Evolutionary conservation across 176 grass and related monocot species (phyloP).

Genomic region (Eremochloa ophiuroides): DNA sequence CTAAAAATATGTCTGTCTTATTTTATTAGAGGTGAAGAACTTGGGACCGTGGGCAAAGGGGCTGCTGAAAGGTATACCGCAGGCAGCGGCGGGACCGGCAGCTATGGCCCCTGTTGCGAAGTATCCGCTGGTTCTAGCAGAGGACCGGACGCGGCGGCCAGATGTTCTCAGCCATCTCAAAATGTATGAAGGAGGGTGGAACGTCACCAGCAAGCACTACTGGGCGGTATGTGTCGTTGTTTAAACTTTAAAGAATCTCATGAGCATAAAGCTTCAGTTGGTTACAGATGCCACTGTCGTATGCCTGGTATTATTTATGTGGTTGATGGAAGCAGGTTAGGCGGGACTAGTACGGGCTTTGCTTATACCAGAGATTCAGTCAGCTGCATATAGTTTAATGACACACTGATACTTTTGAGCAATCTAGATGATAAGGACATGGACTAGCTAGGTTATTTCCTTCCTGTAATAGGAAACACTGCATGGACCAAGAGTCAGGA

Average conservation of each 20-base stretch:
- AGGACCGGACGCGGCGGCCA: slow-evolving; percentile 69
- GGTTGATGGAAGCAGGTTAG: slow-evolving; percentile 28
- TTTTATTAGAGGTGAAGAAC: slow-evolving; percentile 67
- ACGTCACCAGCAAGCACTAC: slow-evolving; percentile 85
- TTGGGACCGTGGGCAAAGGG: slow-evolving; percentile 86
- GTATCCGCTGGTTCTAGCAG: slow-evolving; percentile 73
- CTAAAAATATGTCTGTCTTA: not conserved
- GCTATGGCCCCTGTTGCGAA: slow-evolving; percentile 45
- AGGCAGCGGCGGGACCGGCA: slow-evolving; percentile 20
- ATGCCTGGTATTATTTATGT: not conserved
- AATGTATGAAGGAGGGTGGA: slow-evolving; percentile 78
- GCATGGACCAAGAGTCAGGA: not conserved
- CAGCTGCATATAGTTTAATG: not conserved
- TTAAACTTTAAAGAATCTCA: not conserved
- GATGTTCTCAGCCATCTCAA: slow-evolving; percentile 66
- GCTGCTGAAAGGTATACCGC: slow-evolving; percentile 60
- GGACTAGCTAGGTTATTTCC: slow-evolving; percentile 12
- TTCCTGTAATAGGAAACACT: not conserved
- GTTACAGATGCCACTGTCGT: slow-evolving; percentile 14
- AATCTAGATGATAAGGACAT: not conserved
- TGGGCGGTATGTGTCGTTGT: slow-evolving; percentile 67
- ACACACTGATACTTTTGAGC: slow-evolving; percentile 1
- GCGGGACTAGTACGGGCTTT: slow-evolving; percentile 18
- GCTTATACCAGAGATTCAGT: not conserved
- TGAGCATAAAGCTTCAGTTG: slow-evolving; percentile 2